These are phyloP conservation scores for Tardiomyces digboiensis DNA, from an alignment of 1,139 yeast genomes.

Conservation along the genomic window DNA sequence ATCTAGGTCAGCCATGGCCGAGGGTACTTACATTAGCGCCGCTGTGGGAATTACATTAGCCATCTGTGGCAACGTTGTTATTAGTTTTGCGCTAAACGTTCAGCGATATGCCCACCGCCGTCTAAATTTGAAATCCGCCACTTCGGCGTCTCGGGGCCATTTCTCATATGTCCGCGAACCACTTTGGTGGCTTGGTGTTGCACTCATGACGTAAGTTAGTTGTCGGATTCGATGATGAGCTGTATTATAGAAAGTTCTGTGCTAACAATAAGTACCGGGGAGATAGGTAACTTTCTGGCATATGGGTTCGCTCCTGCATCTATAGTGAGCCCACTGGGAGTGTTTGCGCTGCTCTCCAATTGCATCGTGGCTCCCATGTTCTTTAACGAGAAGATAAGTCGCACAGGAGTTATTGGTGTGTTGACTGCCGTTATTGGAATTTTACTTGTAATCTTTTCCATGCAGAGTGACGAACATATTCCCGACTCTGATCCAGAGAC, in stretches of 20 bases:
- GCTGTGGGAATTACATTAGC: conserved; percentile 30
- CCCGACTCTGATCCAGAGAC: conserved; percentile 18
- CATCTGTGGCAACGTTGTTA: conserved; percentile 27
- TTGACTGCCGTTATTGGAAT: conserved; percentile 32
- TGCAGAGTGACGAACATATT: conserved; percentile 12
- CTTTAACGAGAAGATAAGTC: conserved; percentile 30
- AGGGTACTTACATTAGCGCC: background rate
- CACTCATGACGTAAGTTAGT: conserved; percentile 24
- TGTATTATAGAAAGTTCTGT: background rate
- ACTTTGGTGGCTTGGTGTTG: conserved; percentile 34
- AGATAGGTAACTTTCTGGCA: conserved; percentile 35
- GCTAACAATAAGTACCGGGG: conserved; percentile 22
- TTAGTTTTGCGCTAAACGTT: conserved; percentile 29
- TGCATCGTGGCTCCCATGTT: conserved; percentile 36
- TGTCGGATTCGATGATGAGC: no score
- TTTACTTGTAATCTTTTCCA: conserved; percentile 28
- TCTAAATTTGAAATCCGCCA: conserved; percentile 10
- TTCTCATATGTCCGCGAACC: conserved; percentile 3
- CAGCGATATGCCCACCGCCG: conserved; percentile 30
- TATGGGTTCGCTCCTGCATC: conserved; percentile 39
- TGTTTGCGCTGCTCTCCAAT: conserved; percentile 35
- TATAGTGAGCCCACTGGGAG: conserved; percentile 38
- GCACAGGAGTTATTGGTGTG: conserved; percentile 30
- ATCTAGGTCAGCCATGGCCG: no score
- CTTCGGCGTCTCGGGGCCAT: conserved; percentile 11